Evolutionary conservation across 1,139 yeast genomes (phyloP), one percentile per base, ranked within the genome.

Genomic region (Taphrina populina): DNA sequence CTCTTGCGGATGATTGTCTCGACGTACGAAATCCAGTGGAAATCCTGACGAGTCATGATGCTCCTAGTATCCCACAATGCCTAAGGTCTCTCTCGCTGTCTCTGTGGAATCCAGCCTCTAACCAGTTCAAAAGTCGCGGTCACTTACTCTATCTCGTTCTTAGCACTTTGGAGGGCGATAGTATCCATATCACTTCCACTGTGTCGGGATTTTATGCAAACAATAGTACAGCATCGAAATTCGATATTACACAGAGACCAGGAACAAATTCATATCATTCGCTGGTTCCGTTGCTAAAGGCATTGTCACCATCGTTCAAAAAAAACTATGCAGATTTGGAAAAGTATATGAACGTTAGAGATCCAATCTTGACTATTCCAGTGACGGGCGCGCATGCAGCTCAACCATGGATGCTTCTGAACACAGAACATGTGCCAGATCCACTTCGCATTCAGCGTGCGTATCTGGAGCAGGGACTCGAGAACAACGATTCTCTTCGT

Each of bases 51-150:
- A 30, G 20, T 7, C 45, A 37, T 13, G 64, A 63, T 23, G 49
- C 65, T 11, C 58, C 62, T 53, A 58, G 62, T 30, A 26, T 56
- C 55, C 51, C 47, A 35, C 58, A 45, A 54, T 56, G 47, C 58
- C 60, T 33, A 44, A 77, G 75, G 61, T 75, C 83, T 0, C 71
- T 84, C 53, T 72, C 76, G 55, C 68, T 88, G 49, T 85, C 96
- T n/a, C 80, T 81, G 58, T 90, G 96, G 94, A 83, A 87, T 61
- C 94, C 95, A 10, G 88, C 84, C 17, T 88, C 95, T n/a, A 74
- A 81, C 4, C 73, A 76, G 45, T 69, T 72, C 26, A 82, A 78
- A 66, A 72, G 73, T 58, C 79, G 77, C 66, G 98, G 97, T 24
- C 95, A 90, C 66, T 74, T 90, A 65, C 73, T 84, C 59, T 92